Evolutionary conservation across 495 filamentous ascomycete genomes (phyloP), one percentile per base, ranked within the genome.

Genomic region (Neurospora sp.): DNA sequence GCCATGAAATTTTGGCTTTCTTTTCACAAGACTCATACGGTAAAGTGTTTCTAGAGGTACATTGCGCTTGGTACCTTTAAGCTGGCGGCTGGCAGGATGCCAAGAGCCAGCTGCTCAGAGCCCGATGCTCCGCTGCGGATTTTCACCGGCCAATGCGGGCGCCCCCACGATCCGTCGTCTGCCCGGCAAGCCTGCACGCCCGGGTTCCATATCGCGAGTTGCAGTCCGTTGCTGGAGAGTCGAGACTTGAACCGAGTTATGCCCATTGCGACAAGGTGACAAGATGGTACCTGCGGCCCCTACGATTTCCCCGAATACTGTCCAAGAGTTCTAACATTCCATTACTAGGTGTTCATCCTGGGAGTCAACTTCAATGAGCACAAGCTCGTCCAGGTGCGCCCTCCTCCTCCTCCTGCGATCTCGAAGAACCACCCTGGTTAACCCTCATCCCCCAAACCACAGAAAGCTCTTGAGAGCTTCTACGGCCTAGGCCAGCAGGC

Each of bases 391-490:
- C 92, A 91, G 87, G 94, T 91, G 87, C 76, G 89, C 74, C 74
- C 79, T 69, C 38, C 59, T 35, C 73, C 22, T n/a, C n/a, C n/a
- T 31, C 45, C 37, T 22, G n/a, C 53, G 20, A 44, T 40, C 17
- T 42, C 69, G n/a, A 65, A 35, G 41, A 65, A 44, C 16, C 6
- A 7, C 22, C 35, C 22, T 27, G 35, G 27, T 69, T 70, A 70
- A 68, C 68, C 42, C 69, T 71, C 59, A 70, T 40, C 3, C n/a
- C 69, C 65, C 71, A 40, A 27, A 40, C 22, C 70, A 65, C 79
- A 97, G 93, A 92, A 91, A 87, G 89, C 92, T 16, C 91, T 98
- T 71, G 85, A 94, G 82, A 84, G 84, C 69, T 98, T 98, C 89
- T 98, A 97, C 83, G 94, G 93, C 70, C 88, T 98, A 74, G 96